Conservation (phyloP, 1,139 yeast genomes). For the Suhomyces yuchorum region DNA sequence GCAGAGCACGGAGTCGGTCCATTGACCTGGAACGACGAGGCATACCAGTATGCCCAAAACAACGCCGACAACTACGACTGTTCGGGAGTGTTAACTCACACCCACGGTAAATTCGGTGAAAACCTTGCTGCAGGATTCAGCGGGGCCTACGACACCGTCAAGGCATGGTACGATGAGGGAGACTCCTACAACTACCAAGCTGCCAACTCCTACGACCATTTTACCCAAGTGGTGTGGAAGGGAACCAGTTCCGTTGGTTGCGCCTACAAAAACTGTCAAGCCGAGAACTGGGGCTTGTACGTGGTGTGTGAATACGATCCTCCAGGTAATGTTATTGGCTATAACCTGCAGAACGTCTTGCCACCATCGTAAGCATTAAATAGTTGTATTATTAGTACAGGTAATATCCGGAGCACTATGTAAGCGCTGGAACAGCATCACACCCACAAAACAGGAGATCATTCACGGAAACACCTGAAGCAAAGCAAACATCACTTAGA, state of each 20-base stretch:
- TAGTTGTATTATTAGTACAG: neutral
- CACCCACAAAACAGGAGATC: too few species aligned
- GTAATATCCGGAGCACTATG: neutral
- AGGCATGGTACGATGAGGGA: slow-evolving; percentile 85
- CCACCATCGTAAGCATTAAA: slow-evolving; percentile 18
- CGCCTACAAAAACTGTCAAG: slow-evolving; percentile 43
- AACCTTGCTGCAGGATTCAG: slow-evolving; percentile 79
- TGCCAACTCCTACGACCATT: slow-evolving; percentile 37
- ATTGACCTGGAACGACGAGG: slow-evolving; percentile 63
- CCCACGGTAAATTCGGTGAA: slow-evolving; percentile 83
- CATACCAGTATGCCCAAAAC: slow-evolving; percentile 68
- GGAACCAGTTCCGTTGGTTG: slow-evolving; percentile 39
- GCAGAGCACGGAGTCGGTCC: slow-evolving; percentile 61
- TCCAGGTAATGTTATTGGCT: slow-evolving; percentile 54
- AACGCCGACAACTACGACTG: slow-evolving; percentile 74
- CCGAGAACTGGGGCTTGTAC: slow-evolving; percentile 50
- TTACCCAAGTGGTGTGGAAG: slow-evolving; percentile 47
- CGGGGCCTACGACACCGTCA: slow-evolving; percentile 56
- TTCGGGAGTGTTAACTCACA: slow-evolving; percentile 66
- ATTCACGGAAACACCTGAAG: too few species aligned
- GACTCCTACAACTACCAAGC: slow-evolving; percentile 53
- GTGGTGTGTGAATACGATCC: slow-evolving; percentile 56
- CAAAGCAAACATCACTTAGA: too few species aligned
- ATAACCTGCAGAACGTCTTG: slow-evolving; percentile 53
- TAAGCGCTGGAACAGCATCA: too few species aligned